Evolutionary conservation across 768 basidiomycete species (phyloP), one percentile per base, ranked within the genome.

Genomic region (Boletus reticulatus): DNA sequence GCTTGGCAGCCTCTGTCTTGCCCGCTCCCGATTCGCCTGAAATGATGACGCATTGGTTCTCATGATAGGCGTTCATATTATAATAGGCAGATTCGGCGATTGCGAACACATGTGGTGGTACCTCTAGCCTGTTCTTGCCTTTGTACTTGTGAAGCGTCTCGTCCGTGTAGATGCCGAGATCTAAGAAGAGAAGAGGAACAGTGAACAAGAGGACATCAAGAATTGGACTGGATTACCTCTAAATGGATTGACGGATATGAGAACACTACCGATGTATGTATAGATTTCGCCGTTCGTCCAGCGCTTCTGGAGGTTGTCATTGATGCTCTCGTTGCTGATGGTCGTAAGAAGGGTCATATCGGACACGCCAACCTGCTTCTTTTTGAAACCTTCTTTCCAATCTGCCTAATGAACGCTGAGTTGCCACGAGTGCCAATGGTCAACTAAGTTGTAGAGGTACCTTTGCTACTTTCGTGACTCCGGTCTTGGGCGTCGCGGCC

Each of bases 311-410:
- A 99, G 80, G 71, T 99, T 99, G 50, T 97, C 94, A 72, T 99
- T 98, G 82, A 99, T 86, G 62, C 86, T 88, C 66, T 98, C 96
- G 72, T 99, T 97, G 72, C 91, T 94, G 79, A 98, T 98, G 48
- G 92, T 96, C 22, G 92, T 90, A 55, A 99, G 77, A 58, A 99
- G 77, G 10, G 97, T 99, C 97, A 99, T 99, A 80, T 99, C 97
- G 42, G 92, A 87, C 55, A 99, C 96, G 52, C 97, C 97, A 58
- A 95, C 88, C 74, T 92, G 89, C 76, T 98, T 98, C 87, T 98
- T 99, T 87, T 97, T 97, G 82, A 99, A 99, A 6, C 95, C 94
- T 68, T 98, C 96, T 74, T 96, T 96, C 96, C 96, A 99, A 71
- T 98, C 96, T 47, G 96, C 96, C 95, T 98, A 60, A 51, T 45